These are phyloP conservation scores for Lenzites betulinus DNA, from an alignment of 768 basidiomycete species.

Conservation along the genomic window DNA sequence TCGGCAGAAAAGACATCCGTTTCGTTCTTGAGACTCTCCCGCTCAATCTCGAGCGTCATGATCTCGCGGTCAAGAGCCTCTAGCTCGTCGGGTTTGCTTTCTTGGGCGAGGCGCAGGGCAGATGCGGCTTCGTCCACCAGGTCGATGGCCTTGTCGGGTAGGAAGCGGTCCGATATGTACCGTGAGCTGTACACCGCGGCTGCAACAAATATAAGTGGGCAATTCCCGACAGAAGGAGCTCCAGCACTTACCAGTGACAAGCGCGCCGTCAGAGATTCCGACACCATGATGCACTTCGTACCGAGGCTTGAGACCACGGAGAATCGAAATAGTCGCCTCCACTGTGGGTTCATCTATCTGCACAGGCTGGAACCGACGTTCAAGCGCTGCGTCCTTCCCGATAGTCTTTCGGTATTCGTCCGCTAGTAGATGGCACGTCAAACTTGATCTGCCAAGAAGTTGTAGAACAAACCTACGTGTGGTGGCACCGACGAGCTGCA, in stretches of 20 bases:
- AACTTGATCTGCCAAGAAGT: background rate
- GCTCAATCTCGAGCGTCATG: conserved; percentile 85
- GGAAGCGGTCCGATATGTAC: conserved; percentile 84
- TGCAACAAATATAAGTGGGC: conserved; percentile 28
- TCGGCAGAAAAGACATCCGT: conserved; percentile 82
- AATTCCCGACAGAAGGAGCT: background rate
- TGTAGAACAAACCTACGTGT: conserved; percentile 56
- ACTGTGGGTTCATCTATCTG: conserved; percentile 88
- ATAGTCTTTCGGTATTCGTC: conserved; percentile 93
- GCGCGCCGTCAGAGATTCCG: conserved; percentile 83
- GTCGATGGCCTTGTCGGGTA: conserved; percentile 92
- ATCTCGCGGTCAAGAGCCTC: conserved; percentile 83
- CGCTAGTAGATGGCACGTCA: conserved; percentile 41
- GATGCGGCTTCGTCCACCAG: conserved; percentile 93
- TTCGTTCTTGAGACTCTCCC: conserved; percentile 89
- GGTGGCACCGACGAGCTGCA: conserved; percentile 89
- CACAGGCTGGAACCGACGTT: conserved; percentile 89
- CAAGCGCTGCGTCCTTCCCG: conserved; percentile 88
- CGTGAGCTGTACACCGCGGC: conserved; percentile 84
- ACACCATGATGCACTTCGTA: conserved; percentile 96
- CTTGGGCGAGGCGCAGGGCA: conserved; percentile 82
- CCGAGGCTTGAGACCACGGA: conserved; percentile 79
- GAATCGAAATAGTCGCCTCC: conserved; percentile 80
- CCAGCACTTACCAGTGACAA: conserved; percentile 71
- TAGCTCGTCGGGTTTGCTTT: conserved; percentile 83